Evolutionary conservation across 2,329 filamentous ascomycete species (phyloP).

Genomic region (Verticillium nonalfalfae): DNA sequence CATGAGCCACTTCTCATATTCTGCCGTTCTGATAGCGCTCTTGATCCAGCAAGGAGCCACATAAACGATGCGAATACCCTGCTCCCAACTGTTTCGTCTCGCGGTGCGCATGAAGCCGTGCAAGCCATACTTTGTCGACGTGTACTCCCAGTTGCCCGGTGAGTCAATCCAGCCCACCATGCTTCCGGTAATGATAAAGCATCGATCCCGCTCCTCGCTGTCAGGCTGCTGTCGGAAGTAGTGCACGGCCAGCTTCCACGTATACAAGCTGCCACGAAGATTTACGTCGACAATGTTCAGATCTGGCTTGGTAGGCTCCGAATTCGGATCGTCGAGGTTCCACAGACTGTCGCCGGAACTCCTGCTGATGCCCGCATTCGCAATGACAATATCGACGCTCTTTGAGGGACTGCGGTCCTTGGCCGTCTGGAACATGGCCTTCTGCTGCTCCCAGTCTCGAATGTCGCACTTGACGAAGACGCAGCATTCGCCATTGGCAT

Average conservation of each 20-base stretch:
- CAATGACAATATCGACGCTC: slow-evolving; percentile 37
- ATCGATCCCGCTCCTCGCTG: slow-evolving; percentile 30
- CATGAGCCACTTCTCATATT: slow-evolving; percentile 32
- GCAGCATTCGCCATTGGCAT: slow-evolving; percentile 13
- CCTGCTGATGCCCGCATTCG: slow-evolving; percentile 38
- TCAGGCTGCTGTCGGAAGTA: slow-evolving; percentile 36
- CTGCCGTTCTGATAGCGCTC: slow-evolving; percentile 26
- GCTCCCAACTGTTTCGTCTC: slow-evolving; percentile 27
- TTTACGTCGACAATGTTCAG: slow-evolving; percentile 35
- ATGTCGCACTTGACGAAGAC: slow-evolving; percentile 36
- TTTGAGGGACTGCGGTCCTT: slow-evolving; percentile 26
- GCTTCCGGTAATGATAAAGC: slow-evolving; percentile 41
- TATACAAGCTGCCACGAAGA: slow-evolving; percentile 34
- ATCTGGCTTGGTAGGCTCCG: slow-evolving; percentile 27
- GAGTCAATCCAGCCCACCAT: slow-evolving; percentile 41
- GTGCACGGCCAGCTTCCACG: slow-evolving; percentile 37
- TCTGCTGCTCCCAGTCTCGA: slow-evolving; percentile 34
- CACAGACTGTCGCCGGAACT: slow-evolving; percentile 29
- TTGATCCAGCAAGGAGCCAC: slow-evolving; percentile 36
- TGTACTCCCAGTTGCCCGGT: slow-evolving; percentile 32
- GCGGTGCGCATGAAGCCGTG: slow-evolving; percentile 35
- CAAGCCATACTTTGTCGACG: slow-evolving; percentile 34
- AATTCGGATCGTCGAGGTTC: slow-evolving; percentile 23
- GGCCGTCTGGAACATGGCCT: slow-evolving; percentile 31
- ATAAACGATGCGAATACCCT: slow-evolving; percentile 38